These are phyloP conservation scores for Brassica carinata DNA, from an alignment of 345 rosid species.

Conservation along the genomic window DNA sequence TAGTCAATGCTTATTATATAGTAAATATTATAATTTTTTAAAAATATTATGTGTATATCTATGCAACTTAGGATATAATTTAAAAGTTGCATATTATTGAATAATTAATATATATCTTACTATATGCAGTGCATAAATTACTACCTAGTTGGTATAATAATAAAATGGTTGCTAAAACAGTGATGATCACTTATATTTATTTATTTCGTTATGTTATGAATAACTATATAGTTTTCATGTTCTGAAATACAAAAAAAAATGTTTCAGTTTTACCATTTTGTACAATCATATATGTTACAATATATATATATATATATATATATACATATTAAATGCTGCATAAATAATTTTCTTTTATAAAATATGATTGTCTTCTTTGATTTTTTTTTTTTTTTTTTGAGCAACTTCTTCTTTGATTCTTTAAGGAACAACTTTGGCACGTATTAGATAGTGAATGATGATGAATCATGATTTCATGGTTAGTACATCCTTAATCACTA, in stretches of 20 bases:
- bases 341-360: background rate
- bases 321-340: background rate
- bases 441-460: slow-evolving; percentile 24
- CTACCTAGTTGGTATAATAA: too few relatives aligned
- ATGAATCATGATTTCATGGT: slow-evolving; percentile 34
- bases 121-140: too few relatives aligned
- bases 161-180: too few relatives aligned
- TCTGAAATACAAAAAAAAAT: background rate
- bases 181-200: background rate
- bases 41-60: too few relatives aligned
- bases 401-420: background rate
- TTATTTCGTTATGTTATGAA: background rate
- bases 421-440: slow-evolving; percentile 20
- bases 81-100: too few relatives aligned
- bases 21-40: too few relatives aligned
- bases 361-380: background rate
- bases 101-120: too few relatives aligned
- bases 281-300: background rate
- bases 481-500: slow-evolving; percentile 44
- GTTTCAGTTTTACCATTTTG: background rate
- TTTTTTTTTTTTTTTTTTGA: background rate
- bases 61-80: too few relatives aligned
- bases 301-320: background rate
- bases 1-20: too few relatives aligned
- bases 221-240: too few relatives aligned